These are phyloP conservation scores for Penicillium cosmopolitanum DNA, from an alignment of 495 filamentous ascomycete species.

Conservation along the genomic window DNA sequence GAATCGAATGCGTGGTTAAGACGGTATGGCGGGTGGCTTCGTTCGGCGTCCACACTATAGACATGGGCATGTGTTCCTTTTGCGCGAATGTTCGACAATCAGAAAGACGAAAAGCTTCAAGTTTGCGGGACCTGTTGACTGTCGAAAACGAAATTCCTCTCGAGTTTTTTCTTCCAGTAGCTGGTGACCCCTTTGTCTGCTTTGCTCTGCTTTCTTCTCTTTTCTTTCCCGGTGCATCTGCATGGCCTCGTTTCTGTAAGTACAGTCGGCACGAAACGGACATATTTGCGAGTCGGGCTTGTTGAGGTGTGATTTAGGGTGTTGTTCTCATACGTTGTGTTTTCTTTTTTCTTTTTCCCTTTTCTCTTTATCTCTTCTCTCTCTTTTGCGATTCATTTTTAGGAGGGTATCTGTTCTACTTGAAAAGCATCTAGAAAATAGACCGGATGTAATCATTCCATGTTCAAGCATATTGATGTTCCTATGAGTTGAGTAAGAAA, in stretches of 20 bases:
- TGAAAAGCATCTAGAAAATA: conserved; percentile 37
- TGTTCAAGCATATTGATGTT: background rate
- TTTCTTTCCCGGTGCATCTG: conserved; percentile 31
- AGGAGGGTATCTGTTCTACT: conserved; percentile 24
- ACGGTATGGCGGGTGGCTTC: conserved; percentile 47
- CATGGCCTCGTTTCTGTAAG: conserved; percentile 34
- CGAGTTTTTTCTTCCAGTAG: background rate
- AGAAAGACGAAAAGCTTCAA: conserved; percentile 29
- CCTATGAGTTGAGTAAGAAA: background rate
- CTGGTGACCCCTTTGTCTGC: conserved; percentile 17
- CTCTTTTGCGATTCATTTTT: conserved; percentile 6
- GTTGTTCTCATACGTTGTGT: conserved; percentile 9
- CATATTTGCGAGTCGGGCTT: conserved; percentile 30
- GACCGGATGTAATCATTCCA: conserved; percentile 19
- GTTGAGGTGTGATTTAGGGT: conserved; percentile 32
- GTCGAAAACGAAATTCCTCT: conserved; percentile 27
- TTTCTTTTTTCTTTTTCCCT: conserved; percentile 4
- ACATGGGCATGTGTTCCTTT: conserved; percentile 50
- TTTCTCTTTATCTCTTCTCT: background rate
- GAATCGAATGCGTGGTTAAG: conserved; percentile 34
- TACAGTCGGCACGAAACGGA: conserved; percentile 33
- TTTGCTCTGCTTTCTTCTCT: conserved; percentile 15
- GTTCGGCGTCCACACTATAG: conserved; percentile 52
- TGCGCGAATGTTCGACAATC: conserved; percentile 29
- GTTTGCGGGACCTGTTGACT: conserved; percentile 33